Percentiles rank a stretch among this genome's conserved stretches.
These are phyloP conservation scores for Suillus placidus DNA, from an alignment of 768 basidiomycete genomes.

Conservation along the genomic window DNA sequence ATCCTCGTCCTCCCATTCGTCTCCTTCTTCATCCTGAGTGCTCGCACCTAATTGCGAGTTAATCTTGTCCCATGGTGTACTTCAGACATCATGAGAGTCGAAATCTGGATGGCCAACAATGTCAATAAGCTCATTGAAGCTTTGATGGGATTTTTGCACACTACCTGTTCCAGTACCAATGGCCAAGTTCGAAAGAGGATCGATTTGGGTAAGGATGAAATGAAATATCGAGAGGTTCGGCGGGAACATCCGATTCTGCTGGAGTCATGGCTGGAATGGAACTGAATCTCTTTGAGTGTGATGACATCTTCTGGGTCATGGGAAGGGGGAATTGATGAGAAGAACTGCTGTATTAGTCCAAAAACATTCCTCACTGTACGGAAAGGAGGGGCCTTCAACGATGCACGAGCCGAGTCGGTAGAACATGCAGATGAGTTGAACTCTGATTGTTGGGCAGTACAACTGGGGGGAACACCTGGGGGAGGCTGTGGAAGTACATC, in stretches of 20 bases:
- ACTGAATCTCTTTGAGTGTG: constrained; percentile 7
- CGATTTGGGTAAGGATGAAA: neutral
- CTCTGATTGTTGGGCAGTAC: too few relatives aligned
- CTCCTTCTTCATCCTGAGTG: neutral
- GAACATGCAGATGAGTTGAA: too few relatives aligned
- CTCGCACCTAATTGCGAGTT: neutral
- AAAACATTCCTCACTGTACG: constrained; percentile 2
- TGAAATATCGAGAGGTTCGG: neutral
- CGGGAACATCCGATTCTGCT: neutral
- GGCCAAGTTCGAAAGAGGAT: neutral
- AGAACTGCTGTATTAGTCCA: constrained; percentile 4
- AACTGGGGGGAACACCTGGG: neutral
- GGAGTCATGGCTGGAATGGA: constrained; percentile 2
- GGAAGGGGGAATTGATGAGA: neutral
- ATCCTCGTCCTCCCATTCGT: neutral
- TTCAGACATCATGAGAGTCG: neutral
- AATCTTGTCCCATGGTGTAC: neutral
- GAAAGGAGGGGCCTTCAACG: neutral
- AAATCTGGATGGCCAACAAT: neutral
- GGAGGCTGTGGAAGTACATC: constrained; percentile 9
- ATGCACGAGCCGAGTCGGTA: neutral
- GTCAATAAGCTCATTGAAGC: neutral
- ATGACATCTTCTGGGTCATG: constrained; percentile 8
- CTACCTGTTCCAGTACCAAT: neutral
- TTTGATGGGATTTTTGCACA: neutral